phyloP scores from a whole-genome alignment of 1,139 yeast genomes.

The Scheffersomyces cryptocercus region DNA sequence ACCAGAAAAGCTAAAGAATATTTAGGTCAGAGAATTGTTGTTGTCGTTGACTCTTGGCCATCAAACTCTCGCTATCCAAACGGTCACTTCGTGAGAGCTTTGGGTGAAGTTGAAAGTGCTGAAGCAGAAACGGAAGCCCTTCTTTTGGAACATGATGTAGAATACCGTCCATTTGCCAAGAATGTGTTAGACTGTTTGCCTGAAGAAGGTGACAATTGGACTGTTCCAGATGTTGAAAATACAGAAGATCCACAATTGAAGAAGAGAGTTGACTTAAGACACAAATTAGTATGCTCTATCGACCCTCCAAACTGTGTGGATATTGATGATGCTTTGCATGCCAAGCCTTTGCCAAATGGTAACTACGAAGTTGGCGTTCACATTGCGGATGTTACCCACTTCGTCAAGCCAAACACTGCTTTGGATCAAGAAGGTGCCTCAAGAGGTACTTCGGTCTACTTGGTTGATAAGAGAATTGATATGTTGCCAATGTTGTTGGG shows the following conservation, averaged over 20 bases:
- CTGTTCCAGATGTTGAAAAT: conserved; percentile 66
- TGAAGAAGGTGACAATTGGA: conserved; percentile 90
- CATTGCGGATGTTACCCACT: conserved; percentile 98
- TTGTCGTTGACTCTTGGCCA: conserved; percentile 94
- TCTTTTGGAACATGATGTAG: conserved; percentile 91
- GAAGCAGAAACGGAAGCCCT: conserved; percentile 97
- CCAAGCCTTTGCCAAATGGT: conserved; percentile 81
- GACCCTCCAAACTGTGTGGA: conserved; percentile 99
- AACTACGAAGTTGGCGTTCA: conserved; percentile 97
- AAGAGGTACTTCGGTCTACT: conserved; percentile 94
- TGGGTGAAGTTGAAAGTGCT: conserved; percentile 89
- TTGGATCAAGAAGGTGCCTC: conserved; percentile 95
- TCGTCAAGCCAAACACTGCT: conserved; percentile 90
- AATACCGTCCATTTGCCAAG: conserved; percentile 92
- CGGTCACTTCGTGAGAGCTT: conserved; percentile 89
- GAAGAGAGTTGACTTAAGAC: conserved; percentile 81
- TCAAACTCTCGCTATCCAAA: conserved; percentile 80
- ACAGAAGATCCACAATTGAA: conserved; percentile 62
- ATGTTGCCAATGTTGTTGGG: conserved; percentile 97
- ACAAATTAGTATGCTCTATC: conserved; percentile 87
- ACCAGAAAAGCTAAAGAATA: conserved; percentile 85
- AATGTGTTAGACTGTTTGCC: conserved; percentile 93
- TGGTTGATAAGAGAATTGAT: conserved; percentile 98
- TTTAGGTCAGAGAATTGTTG: conserved; percentile 84
- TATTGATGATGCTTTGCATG: conserved; percentile 98